These are phyloP conservation scores for Sarocladiaceae sp. DNA, from an alignment of 2,329 filamentous ascomycete species.

Conservation along the genomic window DNA sequence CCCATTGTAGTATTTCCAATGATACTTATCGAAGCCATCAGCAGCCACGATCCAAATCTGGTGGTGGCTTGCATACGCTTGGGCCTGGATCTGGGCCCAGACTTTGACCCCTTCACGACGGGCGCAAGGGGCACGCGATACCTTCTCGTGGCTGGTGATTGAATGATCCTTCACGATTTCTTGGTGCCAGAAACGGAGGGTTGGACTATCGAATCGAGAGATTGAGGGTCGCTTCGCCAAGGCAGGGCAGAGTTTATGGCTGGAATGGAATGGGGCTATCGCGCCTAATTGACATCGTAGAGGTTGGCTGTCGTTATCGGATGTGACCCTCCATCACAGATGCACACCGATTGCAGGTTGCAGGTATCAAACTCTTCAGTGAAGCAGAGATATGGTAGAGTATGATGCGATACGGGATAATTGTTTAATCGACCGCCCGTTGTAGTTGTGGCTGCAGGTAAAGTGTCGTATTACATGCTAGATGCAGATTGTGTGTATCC, in stretches of 20 bases:
- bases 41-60: not conserved
- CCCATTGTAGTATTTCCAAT: no score
- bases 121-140: not conserved
- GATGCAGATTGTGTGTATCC: no score
- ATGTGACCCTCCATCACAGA: slow-evolving; percentile 9
- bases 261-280: not conserved
- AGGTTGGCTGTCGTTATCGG: slow-evolving; percentile 3
- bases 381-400: not conserved
- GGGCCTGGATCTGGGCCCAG: not conserved
- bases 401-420: not conserved
- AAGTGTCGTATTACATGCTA: no score
- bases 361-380: no score
- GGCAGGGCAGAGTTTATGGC: not conserved
- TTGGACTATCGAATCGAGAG: not conserved
- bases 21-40: not conserved
- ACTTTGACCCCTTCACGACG: not conserved
- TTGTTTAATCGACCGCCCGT: no score
- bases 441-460: no score
- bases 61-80: not conserved
- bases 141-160: no score
- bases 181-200: not conserved
- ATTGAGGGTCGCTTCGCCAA: not conserved
- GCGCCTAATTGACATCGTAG: not conserved
- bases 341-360: not conserved
- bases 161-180: no score